These are phyloP conservation scores for Paxillus involutus DNA, from an alignment of 768 basidiomycete genomes.

Conservation along the genomic window DNA sequence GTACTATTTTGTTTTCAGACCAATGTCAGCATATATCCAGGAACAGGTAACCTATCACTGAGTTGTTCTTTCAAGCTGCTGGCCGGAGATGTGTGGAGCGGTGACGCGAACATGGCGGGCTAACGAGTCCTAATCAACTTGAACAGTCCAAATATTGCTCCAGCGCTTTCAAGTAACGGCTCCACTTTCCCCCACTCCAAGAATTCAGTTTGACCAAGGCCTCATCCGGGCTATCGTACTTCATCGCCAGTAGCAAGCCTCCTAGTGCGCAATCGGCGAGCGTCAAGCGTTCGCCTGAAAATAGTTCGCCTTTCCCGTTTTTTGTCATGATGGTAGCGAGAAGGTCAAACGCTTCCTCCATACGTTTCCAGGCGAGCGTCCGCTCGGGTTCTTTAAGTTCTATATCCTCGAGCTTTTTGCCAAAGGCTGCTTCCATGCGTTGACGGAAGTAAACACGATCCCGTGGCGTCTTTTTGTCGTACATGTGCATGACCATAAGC, in stretches of 20 bases:
- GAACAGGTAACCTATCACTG: no score
- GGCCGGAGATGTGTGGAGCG: constrained; percentile 25
- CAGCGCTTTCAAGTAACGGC: constrained; percentile 17
- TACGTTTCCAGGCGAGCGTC: constrained; percentile 8
- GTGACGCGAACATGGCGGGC: no score
- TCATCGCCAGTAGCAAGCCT: constrained; percentile 22
- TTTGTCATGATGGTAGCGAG: constrained; percentile 6
- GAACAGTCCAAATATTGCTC: constrained; percentile 18
- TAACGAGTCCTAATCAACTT: background rate
- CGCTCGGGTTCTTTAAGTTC: constrained; percentile 17
- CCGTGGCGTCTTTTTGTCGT: no score
- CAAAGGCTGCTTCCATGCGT: no score
- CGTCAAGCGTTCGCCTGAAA: constrained; percentile 19
- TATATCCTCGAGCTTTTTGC: no score
- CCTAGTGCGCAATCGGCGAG: constrained; percentile 30
- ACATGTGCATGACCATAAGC: no score
- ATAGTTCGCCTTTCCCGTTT: constrained; percentile 13
- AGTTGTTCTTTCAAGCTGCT: background rate
- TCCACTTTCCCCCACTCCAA: constrained; percentile 32
- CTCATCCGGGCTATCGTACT: constrained; percentile 26
- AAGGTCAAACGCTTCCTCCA: no score
- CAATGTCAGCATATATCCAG: background rate
- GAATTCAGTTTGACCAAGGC: constrained; percentile 22
- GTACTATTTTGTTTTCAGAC: no score
- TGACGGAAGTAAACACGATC: no score